These are phyloP conservation scores for Scutellaria galericulata DNA, from an alignment of 257 asterid genomes.

Conservation along the genomic window DNA sequence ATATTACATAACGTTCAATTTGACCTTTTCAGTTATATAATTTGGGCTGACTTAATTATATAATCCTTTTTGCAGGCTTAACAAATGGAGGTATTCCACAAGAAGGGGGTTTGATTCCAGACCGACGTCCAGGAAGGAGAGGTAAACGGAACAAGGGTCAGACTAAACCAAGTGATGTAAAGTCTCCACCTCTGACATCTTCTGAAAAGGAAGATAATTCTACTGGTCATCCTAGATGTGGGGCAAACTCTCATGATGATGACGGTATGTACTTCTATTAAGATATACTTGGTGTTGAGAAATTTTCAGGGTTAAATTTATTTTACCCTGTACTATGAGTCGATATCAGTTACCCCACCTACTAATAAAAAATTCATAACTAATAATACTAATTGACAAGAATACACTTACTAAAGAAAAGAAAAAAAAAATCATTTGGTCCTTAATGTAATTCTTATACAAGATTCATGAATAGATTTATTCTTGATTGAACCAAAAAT, in stretches of 20 bases:
- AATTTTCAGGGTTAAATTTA: not conserved
- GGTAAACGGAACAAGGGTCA: conserved; percentile 65
- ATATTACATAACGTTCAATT: conserved; percentile 14
- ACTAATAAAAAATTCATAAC: not conserved
- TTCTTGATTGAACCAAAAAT: no score
- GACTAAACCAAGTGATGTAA: conserved; percentile 52
- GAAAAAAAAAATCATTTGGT: not conserved
- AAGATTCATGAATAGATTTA: no score
- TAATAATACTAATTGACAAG: not conserved
- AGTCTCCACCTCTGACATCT: conserved; percentile 40
- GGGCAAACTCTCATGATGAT: conserved; percentile 52
- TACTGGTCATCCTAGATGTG: conserved; percentile 45
- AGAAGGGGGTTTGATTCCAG: conserved; percentile 54
- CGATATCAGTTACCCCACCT: not conserved
- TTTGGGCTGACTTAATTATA: conserved; percentile 29
- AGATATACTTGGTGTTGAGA: not conserved
- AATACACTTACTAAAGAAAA: conserved; percentile 7
- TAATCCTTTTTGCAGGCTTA: conserved; percentile 42
- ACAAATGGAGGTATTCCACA: conserved; percentile 55
- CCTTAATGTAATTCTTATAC: no score
- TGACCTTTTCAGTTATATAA: conserved; percentile 7
- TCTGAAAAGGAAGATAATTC: conserved; percentile 61
- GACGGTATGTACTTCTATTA: conserved; percentile 37
- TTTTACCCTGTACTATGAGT: not conserved
- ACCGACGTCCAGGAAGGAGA: conserved; percentile 72